Conservation (phyloP, 805 yeast species). For the Candida nonsorbophila region DNA sequence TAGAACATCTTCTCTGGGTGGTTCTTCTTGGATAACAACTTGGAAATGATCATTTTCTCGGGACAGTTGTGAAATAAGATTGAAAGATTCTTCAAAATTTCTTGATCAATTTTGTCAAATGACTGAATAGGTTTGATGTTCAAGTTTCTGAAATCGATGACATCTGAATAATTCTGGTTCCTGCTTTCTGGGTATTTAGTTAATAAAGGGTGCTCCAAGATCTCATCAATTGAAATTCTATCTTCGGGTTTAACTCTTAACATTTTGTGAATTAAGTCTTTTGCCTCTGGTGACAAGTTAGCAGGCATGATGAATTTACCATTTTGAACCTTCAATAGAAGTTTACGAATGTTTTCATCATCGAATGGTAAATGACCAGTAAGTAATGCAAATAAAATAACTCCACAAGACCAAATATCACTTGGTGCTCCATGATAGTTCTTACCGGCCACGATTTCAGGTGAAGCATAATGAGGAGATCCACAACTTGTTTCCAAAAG, state of each 20-base stretch:
- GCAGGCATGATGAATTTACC: slow-evolving; percentile 84
- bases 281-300: slow-evolving; percentile 76
- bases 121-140: slow-evolving; percentile 31
- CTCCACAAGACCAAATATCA: slow-evolving; percentile 98
- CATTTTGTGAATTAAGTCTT: slow-evolving; percentile 77
- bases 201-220: slow-evolving; percentile 76
- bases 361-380: slow-evolving; percentile 97
- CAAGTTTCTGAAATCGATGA: slow-evolving; percentile 11
- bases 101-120: slow-evolving; percentile 57
- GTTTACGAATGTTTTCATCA: slow-evolving; percentile 86
- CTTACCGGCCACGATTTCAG: slow-evolving; percentile 93
- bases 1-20: slow-evolving; percentile 74
- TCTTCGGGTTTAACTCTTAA: slow-evolving; percentile 74
- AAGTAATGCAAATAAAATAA: slow-evolving; percentile 84
- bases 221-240: slow-evolving; percentile 74
- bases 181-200: slow-evolving; percentile 57
- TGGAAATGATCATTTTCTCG: slow-evolving; percentile 44
- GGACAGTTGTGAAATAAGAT: slow-evolving; percentile 80
- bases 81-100: slow-evolving; percentile 68
- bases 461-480: slow-evolving; percentile 97
- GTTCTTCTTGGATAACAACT: slow-evolving; percentile 50
- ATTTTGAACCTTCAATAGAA: slow-evolving; percentile 83
- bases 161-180: slow-evolving; percentile 7
- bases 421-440: slow-evolving; percentile 95
- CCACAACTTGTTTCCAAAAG: slow-evolving; percentile 94